Percentiles rank a stretch among this genome's conserved stretches.
These are phyloP conservation scores for Sclerotiophoma versabilis DNA, from an alignment of 2,329 filamentous ascomycete species.

Conservation along the genomic window DNA sequence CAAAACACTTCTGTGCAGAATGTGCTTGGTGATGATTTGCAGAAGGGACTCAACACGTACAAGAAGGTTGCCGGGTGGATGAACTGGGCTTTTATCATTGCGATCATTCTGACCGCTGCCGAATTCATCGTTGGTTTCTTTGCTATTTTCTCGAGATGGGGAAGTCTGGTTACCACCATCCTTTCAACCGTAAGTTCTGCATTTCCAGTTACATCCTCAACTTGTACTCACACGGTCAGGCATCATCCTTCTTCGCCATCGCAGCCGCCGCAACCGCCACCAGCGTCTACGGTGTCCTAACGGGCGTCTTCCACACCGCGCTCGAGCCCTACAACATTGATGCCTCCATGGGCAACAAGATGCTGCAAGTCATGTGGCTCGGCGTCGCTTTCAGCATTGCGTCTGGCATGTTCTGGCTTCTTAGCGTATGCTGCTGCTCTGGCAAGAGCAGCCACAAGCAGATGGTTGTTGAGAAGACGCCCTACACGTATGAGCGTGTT, in stretches of 20 bases:
- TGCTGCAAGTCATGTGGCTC: conserved; percentile 79
- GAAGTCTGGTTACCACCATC: conserved; percentile 83
- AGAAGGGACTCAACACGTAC: conserved; percentile 75
- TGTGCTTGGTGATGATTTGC: conserved; percentile 70
- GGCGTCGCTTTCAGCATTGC: conserved; percentile 77
- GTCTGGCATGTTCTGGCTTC: conserved; percentile 86
- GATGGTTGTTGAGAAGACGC: conserved; percentile 64
- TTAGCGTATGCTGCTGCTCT: conserved; percentile 90
- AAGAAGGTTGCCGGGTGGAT: conserved; percentile 79
- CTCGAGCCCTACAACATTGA: conserved; percentile 76
- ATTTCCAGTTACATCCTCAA: conserved; percentile 23
- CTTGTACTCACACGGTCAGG: conserved; percentile 47
- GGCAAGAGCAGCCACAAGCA: conserved; percentile 62
- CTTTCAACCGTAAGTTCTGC: conserved; percentile 67
- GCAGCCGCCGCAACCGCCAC: conserved; percentile 77
- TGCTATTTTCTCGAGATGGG: conserved; percentile 80
- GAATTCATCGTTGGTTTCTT: conserved; percentile 82
- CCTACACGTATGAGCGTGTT: conserved; percentile 67
- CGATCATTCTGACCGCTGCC: conserved; percentile 71
- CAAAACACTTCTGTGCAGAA: conserved; percentile 60
- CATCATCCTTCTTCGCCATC: conserved; percentile 64
- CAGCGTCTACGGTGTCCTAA: conserved; percentile 73
- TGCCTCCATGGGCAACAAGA: conserved; percentile 70
- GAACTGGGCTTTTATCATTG: conserved; percentile 79
- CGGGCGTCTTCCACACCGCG: conserved; percentile 70